Percentiles rank a stretch among this genome's conserved stretches.
phyloP scores from a whole-genome alignment of 2,329 filamentous ascomycete genomes.

The Paramyrothecium roridum region DNA sequence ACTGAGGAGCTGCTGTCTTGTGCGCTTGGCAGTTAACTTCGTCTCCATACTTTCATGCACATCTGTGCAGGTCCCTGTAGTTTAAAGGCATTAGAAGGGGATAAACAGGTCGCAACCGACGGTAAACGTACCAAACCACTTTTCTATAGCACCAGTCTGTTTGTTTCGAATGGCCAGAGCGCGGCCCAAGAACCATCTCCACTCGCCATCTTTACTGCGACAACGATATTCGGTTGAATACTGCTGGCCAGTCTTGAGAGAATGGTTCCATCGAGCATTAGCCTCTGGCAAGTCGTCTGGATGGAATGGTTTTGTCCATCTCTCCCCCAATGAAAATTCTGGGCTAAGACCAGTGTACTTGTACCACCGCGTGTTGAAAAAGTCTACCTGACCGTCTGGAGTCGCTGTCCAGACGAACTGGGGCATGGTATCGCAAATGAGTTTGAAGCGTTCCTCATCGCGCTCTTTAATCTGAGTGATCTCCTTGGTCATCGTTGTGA shows the following conservation, averaged over 20 bases:
- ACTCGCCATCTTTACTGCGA: slow-evolving; percentile 62
- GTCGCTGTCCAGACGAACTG: slow-evolving; percentile 73
- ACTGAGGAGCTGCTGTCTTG: slow-evolving; percentile 66
- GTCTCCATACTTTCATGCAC: slow-evolving; percentile 72
- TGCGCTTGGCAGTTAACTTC: slow-evolving; percentile 62
- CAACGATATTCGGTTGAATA: slow-evolving; percentile 72
- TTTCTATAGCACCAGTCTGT: slow-evolving; percentile 65
- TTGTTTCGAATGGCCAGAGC: slow-evolving; percentile 66
- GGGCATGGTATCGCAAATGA: slow-evolving; percentile 72
- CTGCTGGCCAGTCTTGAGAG: slow-evolving; percentile 62
- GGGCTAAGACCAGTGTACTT: slow-evolving; percentile 68
- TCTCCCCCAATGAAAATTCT: slow-evolving; percentile 59
- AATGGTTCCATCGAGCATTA: slow-evolving; percentile 55
- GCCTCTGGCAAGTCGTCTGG: slow-evolving; percentile 64
- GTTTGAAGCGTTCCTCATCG: slow-evolving; percentile 70
- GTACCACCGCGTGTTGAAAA: slow-evolving; percentile 76
- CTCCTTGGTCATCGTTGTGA: slow-evolving; percentile 66
- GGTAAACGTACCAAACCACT: slow-evolving; percentile 64
- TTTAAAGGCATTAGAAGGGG: neutral
- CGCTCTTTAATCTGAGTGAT: slow-evolving; percentile 67
- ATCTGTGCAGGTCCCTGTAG: slow-evolving; percentile 65
- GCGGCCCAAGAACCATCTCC: slow-evolving; percentile 75
- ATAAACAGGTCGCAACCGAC: neutral
- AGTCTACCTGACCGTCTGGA: slow-evolving; percentile 65
- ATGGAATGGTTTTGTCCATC: slow-evolving; percentile 65